phyloP scores from a whole-genome alignment of 2,329 filamentous ascomycete species.

The Colletotrichum sp. region DNA sequence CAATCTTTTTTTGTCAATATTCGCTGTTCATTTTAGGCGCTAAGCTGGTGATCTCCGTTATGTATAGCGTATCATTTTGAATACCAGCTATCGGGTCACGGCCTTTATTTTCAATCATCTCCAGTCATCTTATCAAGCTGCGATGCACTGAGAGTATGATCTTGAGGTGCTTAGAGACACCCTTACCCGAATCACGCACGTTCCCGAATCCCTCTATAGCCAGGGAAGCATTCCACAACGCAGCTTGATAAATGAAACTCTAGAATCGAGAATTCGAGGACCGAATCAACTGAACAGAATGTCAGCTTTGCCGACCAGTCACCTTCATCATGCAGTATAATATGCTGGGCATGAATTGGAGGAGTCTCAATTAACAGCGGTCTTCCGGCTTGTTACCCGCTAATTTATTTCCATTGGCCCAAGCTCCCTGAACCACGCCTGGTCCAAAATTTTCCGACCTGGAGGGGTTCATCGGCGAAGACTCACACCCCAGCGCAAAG shows the following conservation, averaged over 20 bases:
- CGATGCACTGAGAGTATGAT: background rate
- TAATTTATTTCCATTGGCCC: background rate
- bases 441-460: background rate
- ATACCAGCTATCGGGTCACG: background rate
- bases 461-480: background rate
- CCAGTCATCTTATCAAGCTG: rapidly evolving
- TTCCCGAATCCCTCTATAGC: background rate
- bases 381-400: background rate
- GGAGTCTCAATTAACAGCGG: background rate
- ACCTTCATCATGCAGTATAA: background rate
- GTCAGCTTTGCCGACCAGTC: background rate
- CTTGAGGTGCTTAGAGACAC: background rate
- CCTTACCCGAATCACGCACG: background rate
- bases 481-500: background rate
- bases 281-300: background rate
- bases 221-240: background rate
- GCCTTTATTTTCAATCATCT: background rate
- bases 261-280: background rate
- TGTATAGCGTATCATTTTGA: background rate
- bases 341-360: background rate
- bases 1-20: background rate
- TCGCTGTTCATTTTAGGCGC: background rate
- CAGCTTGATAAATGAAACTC: background rate
- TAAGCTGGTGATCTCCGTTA: background rate
- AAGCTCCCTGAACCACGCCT: background rate